These are phyloP conservation scores for Hymenoscyphus fraxineus DNA, from an alignment of 2,329 filamentous ascomycete species.

Conservation along the genomic window DNA sequence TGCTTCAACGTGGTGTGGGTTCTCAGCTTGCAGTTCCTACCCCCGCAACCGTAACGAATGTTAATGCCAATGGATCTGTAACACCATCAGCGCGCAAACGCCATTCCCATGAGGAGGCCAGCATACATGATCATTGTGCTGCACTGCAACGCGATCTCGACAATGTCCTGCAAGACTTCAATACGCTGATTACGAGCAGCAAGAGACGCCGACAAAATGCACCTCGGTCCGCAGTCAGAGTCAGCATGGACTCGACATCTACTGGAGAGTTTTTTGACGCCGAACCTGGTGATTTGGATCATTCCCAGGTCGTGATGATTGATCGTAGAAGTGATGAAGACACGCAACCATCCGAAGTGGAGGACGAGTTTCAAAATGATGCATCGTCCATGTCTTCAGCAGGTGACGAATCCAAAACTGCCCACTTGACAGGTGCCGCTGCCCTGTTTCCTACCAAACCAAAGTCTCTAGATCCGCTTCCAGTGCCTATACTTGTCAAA, in stretches of 20 bases:
- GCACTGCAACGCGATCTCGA: conserved; percentile 83
- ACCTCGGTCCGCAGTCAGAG: conserved; percentile 46
- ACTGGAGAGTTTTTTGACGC: conserved; percentile 97
- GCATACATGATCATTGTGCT: conserved; percentile 77
- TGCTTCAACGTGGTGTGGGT: conserved; percentile 25
- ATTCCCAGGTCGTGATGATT: conserved; percentile 71
- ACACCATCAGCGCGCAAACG: conserved; percentile 19
- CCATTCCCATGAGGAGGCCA: conserved; percentile 52
- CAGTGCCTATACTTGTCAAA: conserved; percentile 59
- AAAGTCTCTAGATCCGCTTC: conserved; percentile 73
- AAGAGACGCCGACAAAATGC: conserved; percentile 67
- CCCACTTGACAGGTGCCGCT: conserved; percentile 53
- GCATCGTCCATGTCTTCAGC: conserved; percentile 57
- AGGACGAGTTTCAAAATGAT: conserved; percentile 45
- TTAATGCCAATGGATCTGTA: conserved; percentile 24
- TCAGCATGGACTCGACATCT: conserved; percentile 75
- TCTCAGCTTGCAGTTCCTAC: conserved; percentile 31
- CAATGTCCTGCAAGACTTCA: conserved; percentile 77
- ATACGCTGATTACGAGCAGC: conserved; percentile 69
- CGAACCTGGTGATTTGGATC: conserved; percentile 56
- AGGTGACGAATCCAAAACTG: conserved; percentile 49
- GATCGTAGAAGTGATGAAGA: conserved; percentile 69
- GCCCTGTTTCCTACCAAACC: conserved; percentile 73
- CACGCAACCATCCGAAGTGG: conserved; percentile 51
- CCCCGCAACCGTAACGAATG: conserved; percentile 23